Percentiles rank a stretch among this genome's conserved stretches.
phyloP scores from a whole-genome alignment of 495 filamentous ascomycete species.

The Xylaria grammica region DNA sequence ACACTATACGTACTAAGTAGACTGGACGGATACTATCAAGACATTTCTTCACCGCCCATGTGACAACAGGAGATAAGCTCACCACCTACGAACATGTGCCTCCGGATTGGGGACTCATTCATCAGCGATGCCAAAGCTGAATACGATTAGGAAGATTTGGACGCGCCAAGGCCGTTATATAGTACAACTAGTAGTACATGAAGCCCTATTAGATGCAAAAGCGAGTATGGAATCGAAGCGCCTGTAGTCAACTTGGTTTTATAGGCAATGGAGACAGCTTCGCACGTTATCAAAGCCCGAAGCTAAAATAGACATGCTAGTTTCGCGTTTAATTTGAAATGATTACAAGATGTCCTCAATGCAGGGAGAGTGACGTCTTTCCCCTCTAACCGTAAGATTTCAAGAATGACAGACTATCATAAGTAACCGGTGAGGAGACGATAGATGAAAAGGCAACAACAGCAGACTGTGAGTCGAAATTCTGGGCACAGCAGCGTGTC shows the following conservation, averaged over 20 bases:
- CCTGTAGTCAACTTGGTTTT: background rate
- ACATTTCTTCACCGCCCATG: background rate
- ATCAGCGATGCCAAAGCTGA: background rate
- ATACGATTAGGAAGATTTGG: background rate
- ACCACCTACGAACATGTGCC: background rate
- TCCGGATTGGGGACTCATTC: background rate
- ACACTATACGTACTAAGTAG: background rate
- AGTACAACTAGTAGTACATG: background rate
- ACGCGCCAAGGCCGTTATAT: background rate
- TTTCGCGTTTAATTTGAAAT: background rate
- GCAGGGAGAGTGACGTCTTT: background rate
- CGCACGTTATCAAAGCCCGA: background rate
- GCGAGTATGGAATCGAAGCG: background rate
- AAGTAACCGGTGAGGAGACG: background rate
- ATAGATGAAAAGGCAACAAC: background rate
- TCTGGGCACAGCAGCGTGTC: constrained; percentile 1
- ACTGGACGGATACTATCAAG: background rate
- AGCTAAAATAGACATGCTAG: background rate
- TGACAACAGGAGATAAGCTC: background rate
- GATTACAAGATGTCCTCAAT: background rate
- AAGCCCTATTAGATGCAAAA: background rate
- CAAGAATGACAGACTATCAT: background rate
- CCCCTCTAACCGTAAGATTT: background rate
- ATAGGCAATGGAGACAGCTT: background rate
- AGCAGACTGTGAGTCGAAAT: constrained; percentile 9